phyloP scores from a whole-genome alignment of 1,139 yeast genomes.

The Geotrichum klebahnii region DNA sequence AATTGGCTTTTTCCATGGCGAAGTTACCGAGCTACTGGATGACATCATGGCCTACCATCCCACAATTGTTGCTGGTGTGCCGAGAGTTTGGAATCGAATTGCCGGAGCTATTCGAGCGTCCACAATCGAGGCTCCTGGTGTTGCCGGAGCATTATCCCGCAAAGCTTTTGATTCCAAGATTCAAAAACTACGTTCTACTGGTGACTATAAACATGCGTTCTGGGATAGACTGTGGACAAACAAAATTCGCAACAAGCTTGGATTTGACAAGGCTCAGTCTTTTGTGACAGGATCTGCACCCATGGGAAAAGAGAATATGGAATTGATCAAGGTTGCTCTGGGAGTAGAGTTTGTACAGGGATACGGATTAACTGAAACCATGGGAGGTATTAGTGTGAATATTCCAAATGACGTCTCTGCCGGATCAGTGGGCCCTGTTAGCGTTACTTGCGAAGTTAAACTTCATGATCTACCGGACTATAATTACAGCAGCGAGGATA shows the following conservation, averaged over 20 bases:
- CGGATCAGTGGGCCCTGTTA: conserved; percentile 63
- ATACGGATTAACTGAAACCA: conserved; percentile 73
- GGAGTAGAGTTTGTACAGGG: conserved; percentile 63
- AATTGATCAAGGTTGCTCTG: conserved; percentile 59
- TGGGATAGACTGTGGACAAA: conserved; percentile 51
- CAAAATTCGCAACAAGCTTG: conserved; percentile 54
- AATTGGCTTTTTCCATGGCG: conserved; percentile 48
- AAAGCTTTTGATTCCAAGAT: conserved; percentile 43
- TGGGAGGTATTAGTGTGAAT: conserved; percentile 56
- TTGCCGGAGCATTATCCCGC: conserved; percentile 32
- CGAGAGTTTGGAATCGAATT: conserved; percentile 60
- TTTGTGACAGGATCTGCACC: conserved; percentile 72
- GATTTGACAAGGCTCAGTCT: conserved; percentile 49
- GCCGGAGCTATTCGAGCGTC: conserved; percentile 50
- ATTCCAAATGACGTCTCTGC: conserved; percentile 45
- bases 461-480: conserved; percentile 64
- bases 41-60: conserved; percentile 58
- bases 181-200: conserved; percentile 38
- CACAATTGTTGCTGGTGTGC: conserved; percentile 53
- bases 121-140: conserved; percentile 31
- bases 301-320: conserved; percentile 55
- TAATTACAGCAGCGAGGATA: conserved; percentile 54
- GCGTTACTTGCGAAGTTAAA: conserved; percentile 53
- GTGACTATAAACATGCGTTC: conserved; percentile 38
- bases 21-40: conserved; percentile 47